phyloP scores from a whole-genome alignment of 805 yeast genomes.

The Grigorovia jiainica region DNA sequence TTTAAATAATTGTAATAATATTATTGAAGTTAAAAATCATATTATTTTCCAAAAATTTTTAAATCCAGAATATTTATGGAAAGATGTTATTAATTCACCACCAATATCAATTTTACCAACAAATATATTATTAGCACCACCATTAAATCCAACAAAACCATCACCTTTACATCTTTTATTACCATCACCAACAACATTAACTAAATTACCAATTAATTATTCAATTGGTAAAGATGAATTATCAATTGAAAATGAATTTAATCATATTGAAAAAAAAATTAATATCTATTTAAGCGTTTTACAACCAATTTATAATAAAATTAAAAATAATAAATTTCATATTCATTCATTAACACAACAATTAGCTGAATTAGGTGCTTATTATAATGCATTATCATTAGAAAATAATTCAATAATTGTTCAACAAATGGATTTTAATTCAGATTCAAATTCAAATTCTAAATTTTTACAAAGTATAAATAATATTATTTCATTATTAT shows the following conservation, averaged over 20 bases:
- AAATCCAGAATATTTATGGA: constrained; percentile 80
- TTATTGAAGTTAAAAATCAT: constrained; percentile 46
- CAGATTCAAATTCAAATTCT: too few relatives aligned
- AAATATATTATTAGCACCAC: constrained; percentile 49
- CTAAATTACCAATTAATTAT: constrained; percentile 13
- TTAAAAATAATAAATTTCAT: constrained; percentile 25
- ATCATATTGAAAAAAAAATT: constrained; percentile 31
- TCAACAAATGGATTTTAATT: constrained; percentile 16
- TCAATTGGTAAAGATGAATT: not conserved
- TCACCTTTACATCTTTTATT: constrained; percentile 51
- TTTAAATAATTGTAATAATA: constrained; percentile 61
- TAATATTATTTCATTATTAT: constrained; percentile 18
- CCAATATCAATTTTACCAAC: constrained; percentile 46
- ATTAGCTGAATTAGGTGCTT: constrained; percentile 69
- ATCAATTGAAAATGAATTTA: constrained; percentile 3
- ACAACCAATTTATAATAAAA: constrained; percentile 20
- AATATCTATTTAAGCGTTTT: constrained; percentile 25
- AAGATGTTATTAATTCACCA: constrained; percentile 54
- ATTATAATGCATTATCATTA: constrained; percentile 50
- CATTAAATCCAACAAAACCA: constrained; percentile 47
- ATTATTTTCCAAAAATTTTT: constrained; percentile 66
- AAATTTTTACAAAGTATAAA: too few relatives aligned
- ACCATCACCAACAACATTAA: constrained; percentile 48
- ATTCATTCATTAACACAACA: constrained; percentile 51
- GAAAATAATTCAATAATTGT: constrained; percentile 35